Evolutionary conservation across 352 stramenopile species (phyloP).

Genomic region (Globisporangium cylindrosporum): DNA sequence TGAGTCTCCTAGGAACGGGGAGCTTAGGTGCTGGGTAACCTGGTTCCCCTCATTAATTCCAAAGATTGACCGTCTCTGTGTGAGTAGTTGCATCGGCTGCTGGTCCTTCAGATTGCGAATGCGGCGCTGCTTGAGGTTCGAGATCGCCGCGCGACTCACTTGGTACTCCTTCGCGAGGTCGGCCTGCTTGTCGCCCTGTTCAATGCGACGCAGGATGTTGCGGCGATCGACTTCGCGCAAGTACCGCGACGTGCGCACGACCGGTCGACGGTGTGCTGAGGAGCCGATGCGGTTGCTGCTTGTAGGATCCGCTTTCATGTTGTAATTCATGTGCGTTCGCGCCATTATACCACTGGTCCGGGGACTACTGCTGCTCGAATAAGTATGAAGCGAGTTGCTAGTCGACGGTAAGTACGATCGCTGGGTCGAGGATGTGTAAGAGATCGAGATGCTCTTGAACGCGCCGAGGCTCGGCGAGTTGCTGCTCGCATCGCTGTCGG

Average conservation of each 20-base stretch:
- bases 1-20: too few relatives aligned
- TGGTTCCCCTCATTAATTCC: too few relatives aligned
- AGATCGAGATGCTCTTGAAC: conserved; percentile 10
- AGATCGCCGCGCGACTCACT: conserved; percentile 63
- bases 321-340: background rate
- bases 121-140: conserved; percentile 61
- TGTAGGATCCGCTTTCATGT: too few relatives aligned
- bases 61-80: conserved; percentile 26
- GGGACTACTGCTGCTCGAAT: background rate
- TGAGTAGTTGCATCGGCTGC: conserved; percentile 26
- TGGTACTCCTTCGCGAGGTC: conserved; percentile 65
- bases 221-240: conserved; percentile 21
- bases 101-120: conserved; percentile 29
- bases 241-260: conserved; percentile 13
- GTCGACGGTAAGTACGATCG: background rate
- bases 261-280: too few relatives aligned
- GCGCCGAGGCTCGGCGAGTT: conserved; percentile 2
- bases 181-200: conserved; percentile 57
- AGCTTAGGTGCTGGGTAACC: too few relatives aligned
- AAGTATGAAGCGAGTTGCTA: background rate
- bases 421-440: background rate
- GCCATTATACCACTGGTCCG: too few relatives aligned
- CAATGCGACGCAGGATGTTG: conserved; percentile 51
- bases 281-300: too few relatives aligned
- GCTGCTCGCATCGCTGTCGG: background rate